phyloP scores from a whole-genome alignment of 305 asterid genomes.

The Plantago rigida region DNA sequence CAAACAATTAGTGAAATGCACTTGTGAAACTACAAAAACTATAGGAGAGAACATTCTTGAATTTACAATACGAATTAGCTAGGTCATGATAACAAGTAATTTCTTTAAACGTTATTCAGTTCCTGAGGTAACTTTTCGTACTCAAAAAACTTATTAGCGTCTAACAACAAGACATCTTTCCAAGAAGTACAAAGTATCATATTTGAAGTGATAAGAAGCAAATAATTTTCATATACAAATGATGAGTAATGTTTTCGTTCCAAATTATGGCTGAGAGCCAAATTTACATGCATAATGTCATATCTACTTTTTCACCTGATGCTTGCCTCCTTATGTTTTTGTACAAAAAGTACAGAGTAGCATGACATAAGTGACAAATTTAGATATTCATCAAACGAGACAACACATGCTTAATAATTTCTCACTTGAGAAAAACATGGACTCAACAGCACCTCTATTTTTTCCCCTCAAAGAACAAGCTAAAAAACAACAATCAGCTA shows the following conservation, averaged over 20 bases:
- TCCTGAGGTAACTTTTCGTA: too few relatives aligned
- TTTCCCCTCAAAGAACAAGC: background rate
- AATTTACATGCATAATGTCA: background rate
- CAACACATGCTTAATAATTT: background rate
- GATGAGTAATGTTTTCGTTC: background rate
- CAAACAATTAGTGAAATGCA: too few relatives aligned
- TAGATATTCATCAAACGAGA: background rate
- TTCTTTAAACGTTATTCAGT: too few relatives aligned
- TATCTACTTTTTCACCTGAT: background rate
- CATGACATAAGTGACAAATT: background rate
- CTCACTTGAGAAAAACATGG: background rate
- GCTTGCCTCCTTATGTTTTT: background rate
- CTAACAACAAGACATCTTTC: too few relatives aligned
- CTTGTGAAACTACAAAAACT: too few relatives aligned
- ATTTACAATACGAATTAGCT: too few relatives aligned
- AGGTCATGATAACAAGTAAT: too few relatives aligned
- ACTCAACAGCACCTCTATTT: background rate
- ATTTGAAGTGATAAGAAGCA: too few relatives aligned
- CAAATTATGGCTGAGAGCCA: slow-evolving; percentile 3
- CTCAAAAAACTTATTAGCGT: too few relatives aligned
- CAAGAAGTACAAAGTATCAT: too few relatives aligned
- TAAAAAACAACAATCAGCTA: background rate
- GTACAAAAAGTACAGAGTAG: background rate
- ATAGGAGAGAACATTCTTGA: too few relatives aligned
- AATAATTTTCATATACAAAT: background rate